phyloP scores from a whole-genome alignment of 257 asterid genomes.

The Knoxia roxburghii region DNA sequence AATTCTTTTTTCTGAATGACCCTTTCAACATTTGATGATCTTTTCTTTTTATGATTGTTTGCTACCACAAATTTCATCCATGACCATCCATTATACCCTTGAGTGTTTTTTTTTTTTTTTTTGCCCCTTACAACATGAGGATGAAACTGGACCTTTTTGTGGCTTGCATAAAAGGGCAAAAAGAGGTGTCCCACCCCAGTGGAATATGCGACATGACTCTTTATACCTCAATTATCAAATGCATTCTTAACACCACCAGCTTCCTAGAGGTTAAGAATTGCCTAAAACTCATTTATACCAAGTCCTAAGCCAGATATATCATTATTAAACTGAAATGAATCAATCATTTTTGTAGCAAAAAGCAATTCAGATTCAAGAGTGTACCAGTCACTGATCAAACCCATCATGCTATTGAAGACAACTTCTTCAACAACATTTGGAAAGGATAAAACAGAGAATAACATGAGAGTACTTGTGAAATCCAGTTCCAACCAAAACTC shows the following conservation, averaged over 20 bases:
- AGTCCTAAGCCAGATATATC: no score
- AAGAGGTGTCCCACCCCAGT: neutral
- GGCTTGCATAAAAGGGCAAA: constrained; percentile 8
- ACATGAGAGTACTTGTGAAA: neutral
- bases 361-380: neutral
- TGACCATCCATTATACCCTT: constrained; percentile 1
- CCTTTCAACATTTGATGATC: neutral
- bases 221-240: no score
- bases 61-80: constrained; percentile 4
- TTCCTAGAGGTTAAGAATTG: no score
- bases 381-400: neutral
- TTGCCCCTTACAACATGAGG: neutral
- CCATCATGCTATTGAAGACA: neutral
- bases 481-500: neutral
- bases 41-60: neutral
- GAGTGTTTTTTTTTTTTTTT: neutral
- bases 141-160: neutral
- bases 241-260: neutral
- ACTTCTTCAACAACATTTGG: constrained; percentile 1
- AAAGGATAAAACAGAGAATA: neutral
- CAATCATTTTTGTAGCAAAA: no score
- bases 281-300: no score
- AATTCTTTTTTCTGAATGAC: neutral
- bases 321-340: no score
- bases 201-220: no score